Conservation (phyloP, 768 basidiomycete genomes). For the Peribolospora kevripleyi region DNA sequence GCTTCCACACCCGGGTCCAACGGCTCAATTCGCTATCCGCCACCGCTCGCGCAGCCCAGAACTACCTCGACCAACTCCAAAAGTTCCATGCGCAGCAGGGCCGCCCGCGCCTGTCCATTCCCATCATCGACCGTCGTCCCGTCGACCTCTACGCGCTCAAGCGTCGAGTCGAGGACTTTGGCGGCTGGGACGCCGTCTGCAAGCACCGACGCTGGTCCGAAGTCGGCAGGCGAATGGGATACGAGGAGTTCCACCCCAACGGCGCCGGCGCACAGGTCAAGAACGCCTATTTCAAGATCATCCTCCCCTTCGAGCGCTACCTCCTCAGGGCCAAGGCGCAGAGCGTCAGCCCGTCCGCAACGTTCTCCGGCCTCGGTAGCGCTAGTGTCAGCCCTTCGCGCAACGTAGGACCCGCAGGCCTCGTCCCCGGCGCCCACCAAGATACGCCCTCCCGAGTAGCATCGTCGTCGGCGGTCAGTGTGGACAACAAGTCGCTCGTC, state of each 20-base stretch:
- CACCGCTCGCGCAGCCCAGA: slow-evolving; percentile 82
- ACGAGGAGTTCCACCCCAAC: slow-evolving; percentile 46
- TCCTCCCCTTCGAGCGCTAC: slow-evolving; percentile 89
- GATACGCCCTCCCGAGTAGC: no score
- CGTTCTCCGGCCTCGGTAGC: background rate
- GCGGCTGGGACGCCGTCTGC: slow-evolving; percentile 67
- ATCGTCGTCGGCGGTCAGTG: no score
- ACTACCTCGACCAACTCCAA: slow-evolving; percentile 89
- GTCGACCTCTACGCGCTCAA: slow-evolving; percentile 81
- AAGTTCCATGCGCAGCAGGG: slow-evolving; percentile 92
- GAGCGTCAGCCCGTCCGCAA: slow-evolving; percentile 41
- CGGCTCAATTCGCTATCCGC: slow-evolving; percentile 92
- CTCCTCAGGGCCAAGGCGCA: background rate
- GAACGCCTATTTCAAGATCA: slow-evolving; percentile 67
- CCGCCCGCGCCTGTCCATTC: slow-evolving; percentile 60
- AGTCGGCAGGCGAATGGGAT: slow-evolving; percentile 57
- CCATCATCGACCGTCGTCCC: slow-evolving; percentile 74
- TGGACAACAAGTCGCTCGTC: no score
- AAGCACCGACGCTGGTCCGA: slow-evolving; percentile 68
- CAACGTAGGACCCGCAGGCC: no score
- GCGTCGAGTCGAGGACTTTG: slow-evolving; percentile 69
- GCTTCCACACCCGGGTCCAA: slow-evolving; percentile 86
- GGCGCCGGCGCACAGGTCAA: slow-evolving; percentile 59
- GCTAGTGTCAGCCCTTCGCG: no score
- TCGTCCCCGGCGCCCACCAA: no score